Evolutionary conservation across 192 early-diverging fungal genomes (phyloP).

Genomic region (Coemansia sp.): DNA sequence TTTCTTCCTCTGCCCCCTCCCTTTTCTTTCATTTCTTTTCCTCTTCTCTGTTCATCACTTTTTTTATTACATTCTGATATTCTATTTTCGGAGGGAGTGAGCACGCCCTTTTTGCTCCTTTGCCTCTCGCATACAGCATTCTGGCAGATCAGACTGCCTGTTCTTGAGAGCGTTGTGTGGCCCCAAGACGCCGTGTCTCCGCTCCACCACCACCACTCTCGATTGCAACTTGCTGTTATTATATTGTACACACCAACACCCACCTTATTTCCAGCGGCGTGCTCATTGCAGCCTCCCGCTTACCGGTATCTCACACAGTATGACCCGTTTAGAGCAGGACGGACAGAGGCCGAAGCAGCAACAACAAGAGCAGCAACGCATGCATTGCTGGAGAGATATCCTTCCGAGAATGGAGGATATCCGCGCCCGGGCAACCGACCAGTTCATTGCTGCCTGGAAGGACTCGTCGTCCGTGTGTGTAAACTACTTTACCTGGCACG

Average conservation of each 20-base stretch:
- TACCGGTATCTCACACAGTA: not conserved
- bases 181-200: not conserved
- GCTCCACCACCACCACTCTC: not conserved
- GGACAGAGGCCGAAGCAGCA: not conserved
- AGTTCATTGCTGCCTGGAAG: conserved; percentile 51
- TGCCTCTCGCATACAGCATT: not conserved
- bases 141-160: conserved; percentile 5
- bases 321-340: conserved; percentile 1
- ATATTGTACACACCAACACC: too few relatives aligned
- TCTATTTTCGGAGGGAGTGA: conserved; percentile 1
- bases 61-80: conserved; percentile 7
- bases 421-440: conserved; percentile 47
- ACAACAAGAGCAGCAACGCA: conserved; percentile 4
- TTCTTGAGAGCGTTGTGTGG: conserved; percentile 19
- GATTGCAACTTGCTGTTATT: not conserved
- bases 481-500: conserved; percentile 54
- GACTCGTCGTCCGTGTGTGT: conserved; percentile 23
- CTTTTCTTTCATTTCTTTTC: conserved; percentile 4
- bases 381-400: conserved; percentile 52
- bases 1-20: not conserved
- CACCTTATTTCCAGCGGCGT: not conserved
- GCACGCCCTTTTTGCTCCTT: not conserved
- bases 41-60: not conserved
- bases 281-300: conserved; percentile 5
- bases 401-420: conserved; percentile 56